Percentiles rank a stretch among this genome's conserved stretches.
phyloP scores from a whole-genome alignment of 2,329 filamentous ascomycete species.

The Aureobasidium uvarum region DNA sequence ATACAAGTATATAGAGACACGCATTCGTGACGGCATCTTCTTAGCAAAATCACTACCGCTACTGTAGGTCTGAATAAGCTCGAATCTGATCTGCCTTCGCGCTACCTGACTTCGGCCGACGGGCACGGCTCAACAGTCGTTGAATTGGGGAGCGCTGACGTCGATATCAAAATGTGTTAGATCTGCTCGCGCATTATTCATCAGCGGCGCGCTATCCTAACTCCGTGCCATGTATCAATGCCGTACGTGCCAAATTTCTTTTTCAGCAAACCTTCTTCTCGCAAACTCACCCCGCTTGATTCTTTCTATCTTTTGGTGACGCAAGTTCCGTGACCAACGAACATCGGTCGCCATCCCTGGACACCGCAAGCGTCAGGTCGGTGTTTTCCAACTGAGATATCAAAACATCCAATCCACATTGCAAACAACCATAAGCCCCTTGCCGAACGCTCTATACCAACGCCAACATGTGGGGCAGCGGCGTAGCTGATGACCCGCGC shows the following conservation, averaged over 20 bases:
- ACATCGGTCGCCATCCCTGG: conserved; percentile 7
- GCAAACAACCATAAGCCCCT: background rate
- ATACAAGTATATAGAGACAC: background rate
- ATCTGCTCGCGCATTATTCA: conserved; percentile 21
- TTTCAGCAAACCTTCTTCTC: background rate
- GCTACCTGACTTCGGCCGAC: conserved; percentile 14
- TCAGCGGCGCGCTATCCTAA: conserved; percentile 22
- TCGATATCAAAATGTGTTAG: conserved; percentile 26
- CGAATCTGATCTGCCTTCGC: conserved; percentile 16
- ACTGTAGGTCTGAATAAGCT: conserved; percentile 26
- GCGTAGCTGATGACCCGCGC: conserved; percentile 21
- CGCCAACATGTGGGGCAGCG: conserved; percentile 24
- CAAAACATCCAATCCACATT: background rate
- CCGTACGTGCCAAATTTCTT: conserved; percentile 12
- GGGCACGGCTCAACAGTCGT: conserved; percentile 18
- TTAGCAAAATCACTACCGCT: background rate
- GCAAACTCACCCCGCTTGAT: background rate
- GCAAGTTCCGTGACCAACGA: background rate
- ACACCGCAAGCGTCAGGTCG: conserved; percentile 12
- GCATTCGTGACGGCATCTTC: background rate
- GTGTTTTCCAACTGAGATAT: background rate
- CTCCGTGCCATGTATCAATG: conserved; percentile 13
- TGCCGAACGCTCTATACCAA: background rate
- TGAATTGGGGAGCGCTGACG: conserved; percentile 25
- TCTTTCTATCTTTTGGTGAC: conserved; percentile 1